phyloP scores from a whole-genome alignment of 306 rosid genomes.

The Prosopis cineraria region DNA sequence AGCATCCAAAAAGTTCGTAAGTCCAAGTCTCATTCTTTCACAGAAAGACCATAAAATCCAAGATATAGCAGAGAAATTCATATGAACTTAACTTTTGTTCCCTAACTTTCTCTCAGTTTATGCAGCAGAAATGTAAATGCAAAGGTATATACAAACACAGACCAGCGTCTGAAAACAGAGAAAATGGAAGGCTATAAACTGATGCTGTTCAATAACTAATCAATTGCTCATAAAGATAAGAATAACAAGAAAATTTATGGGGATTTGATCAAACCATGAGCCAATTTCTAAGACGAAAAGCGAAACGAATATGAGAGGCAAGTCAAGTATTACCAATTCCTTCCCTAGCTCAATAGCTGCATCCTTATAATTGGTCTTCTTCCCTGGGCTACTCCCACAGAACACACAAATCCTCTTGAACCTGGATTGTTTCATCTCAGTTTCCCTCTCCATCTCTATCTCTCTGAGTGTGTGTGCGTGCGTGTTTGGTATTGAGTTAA shows the following conservation, averaged over 20 bases:
- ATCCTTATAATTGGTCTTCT: conserved; percentile 63
- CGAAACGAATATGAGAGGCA: not conserved
- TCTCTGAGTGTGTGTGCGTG: not conserved
- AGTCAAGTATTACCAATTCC: conserved; percentile 56
- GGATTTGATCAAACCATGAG: not conserved
- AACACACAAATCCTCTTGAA: conserved; percentile 79
- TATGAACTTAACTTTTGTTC: too few species aligned
- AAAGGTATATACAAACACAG: not conserved
- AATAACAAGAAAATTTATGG: not conserved
- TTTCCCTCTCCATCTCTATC: conserved; percentile 44
- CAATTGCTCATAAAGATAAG: not conserved
- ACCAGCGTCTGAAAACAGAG: not conserved
- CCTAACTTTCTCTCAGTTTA: too few species aligned
- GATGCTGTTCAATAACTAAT: not conserved
- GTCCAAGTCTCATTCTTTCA: not conserved
- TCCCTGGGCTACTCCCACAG: conserved; percentile 81
- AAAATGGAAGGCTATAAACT: not conserved
- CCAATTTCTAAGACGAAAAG: not conserved
- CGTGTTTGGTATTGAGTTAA: not conserved
- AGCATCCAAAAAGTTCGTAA: not conserved
- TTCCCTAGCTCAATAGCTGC: conserved; percentile 80
- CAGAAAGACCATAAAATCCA: not conserved
- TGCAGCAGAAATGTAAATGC: not conserved
- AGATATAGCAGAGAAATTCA: not conserved
- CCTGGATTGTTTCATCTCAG: conserved; percentile 47